Evolutionary conservation across 1,284 basidiomycete genomes (phyloP), one percentile per base, ranked within the genome.

Genomic region (Coniferiporia sulphurascens): DNA sequence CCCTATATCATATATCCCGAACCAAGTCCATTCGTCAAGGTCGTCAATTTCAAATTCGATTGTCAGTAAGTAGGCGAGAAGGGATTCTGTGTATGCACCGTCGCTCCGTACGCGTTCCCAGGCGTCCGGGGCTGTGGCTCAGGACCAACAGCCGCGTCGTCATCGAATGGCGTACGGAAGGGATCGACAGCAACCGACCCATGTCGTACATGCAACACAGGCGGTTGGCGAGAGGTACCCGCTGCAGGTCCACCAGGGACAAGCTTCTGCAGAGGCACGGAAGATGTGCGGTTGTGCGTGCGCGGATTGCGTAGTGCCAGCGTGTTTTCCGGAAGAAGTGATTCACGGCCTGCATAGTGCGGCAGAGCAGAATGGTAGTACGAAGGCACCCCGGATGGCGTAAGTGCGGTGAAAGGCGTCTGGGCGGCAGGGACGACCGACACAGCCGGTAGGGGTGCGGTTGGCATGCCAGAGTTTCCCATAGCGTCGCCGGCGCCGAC

Each of bases 141-240:
- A 15, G 60, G 56, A 7, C 48, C 38, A 22, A 56, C 59, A 22
- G 45, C 32, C 8, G 55, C 56, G 21, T 87, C 83, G 67, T 89
- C 88, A 69, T 91, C 89, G 72, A 90, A 91, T 10, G 89, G 88
- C 58, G 87, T 89, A 59, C 80, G 77, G 68, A 90, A 91, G 50
- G 88, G 88, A 67, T 85, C 72, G 51, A 75, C 68, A 65, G 74
- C 49, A 74, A 73, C 48, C 62, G 52, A 53, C 62, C 60, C 56
- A 66, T 51, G 62, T 61, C 32, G 51, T 9, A 22, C 41, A 32
- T 49, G 64, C 44, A 59, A 52, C 65, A 53, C 72, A 68, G 49
- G 66, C 66, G 21, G 68, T 73, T 27, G 71, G 66, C 4, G 71
- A 70, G 56, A 71, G 72, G 49, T 41, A 51, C 54, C 17, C 35